Conservation (phyloP, 2,329 filamentous ascomycete genomes). For the Aspergillus transmontanensis region DNA sequence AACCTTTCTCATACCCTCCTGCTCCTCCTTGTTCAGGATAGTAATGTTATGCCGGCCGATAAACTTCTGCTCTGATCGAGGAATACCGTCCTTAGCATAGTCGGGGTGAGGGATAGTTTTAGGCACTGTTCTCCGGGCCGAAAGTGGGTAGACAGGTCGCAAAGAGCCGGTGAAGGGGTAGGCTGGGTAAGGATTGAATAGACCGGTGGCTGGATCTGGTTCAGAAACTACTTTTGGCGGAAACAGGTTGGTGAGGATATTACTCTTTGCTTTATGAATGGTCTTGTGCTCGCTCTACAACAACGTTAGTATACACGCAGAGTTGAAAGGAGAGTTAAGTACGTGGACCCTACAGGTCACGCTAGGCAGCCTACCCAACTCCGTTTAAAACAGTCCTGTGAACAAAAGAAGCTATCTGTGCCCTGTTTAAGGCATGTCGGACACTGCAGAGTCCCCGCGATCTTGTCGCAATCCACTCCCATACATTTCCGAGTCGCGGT, state of each 20-base stretch:
- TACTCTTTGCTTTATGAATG: constrained; percentile 79
- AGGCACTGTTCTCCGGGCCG: constrained; percentile 71
- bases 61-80: constrained; percentile 64
- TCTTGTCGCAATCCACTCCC: constrained; percentile 81
- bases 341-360: constrained; percentile 28
- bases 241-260: constrained; percentile 71
- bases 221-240: constrained; percentile 83
- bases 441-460: constrained; percentile 84
- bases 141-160: constrained; percentile 85
- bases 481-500: constrained; percentile 60
- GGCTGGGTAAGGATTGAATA: constrained; percentile 88
- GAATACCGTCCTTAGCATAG: constrained; percentile 83
- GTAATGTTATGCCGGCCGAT: constrained; percentile 78
- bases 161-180: constrained; percentile 80
- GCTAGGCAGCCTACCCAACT: constrained; percentile 77
- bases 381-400: constrained; percentile 97
- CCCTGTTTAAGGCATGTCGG: constrained; percentile 91
- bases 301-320: constrained; percentile 15
- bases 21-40: constrained; percentile 75
- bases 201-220: constrained; percentile 85
- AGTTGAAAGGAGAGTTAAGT: constrained; percentile 6
- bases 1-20: constrained; percentile 90
- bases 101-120: constrained; percentile 81
- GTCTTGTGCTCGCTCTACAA: constrained; percentile 77
- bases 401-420: constrained; percentile 93